These are phyloP conservation scores for Orbilia blumenaviensis DNA, from an alignment of 2,329 filamentous ascomycete genomes.

Conservation along the genomic window DNA sequence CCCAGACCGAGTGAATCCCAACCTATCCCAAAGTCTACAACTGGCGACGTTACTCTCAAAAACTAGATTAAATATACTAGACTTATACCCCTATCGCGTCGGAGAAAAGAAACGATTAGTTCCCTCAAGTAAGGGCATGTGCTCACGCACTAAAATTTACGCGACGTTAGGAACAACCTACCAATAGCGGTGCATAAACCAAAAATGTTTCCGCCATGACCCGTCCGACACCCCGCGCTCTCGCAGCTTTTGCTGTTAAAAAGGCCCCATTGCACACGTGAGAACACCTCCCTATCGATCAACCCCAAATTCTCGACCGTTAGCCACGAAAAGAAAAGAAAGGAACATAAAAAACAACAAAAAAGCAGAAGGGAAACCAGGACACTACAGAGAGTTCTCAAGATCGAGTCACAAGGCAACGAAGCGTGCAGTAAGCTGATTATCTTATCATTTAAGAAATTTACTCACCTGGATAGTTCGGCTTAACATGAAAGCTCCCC, in stretches of 20 bases:
- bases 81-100: slow-evolving; percentile 69
- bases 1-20: slow-evolving; percentile 76
- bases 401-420: too few relatives aligned
- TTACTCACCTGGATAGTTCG: slow-evolving; percentile 48
- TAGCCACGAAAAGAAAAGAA: neutral
- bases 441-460: neutral
- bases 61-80: slow-evolving; percentile 78
- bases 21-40: slow-evolving; percentile 77
- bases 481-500: slow-evolving; percentile 45
- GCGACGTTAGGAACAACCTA: slow-evolving; percentile 58
- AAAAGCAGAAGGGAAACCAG: too few relatives aligned
- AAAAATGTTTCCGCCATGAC: slow-evolving; percentile 81
- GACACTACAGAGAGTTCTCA: too few relatives aligned
- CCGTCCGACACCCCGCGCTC: slow-evolving; percentile 77
- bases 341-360: too few relatives aligned
- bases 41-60: slow-evolving; percentile 77
- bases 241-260: slow-evolving; percentile 76
- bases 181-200: slow-evolving; percentile 76
- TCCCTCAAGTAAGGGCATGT: neutral
- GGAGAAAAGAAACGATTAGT: neutral
- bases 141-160: neutral
- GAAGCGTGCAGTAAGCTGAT: too few relatives aligned
- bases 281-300: slow-evolving; percentile 68
- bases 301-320: neutral
- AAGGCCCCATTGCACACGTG: slow-evolving; percentile 83